phyloP scores from a whole-genome alignment of 2,329 filamentous ascomycete genomes.

The Paraphaeosphaeria sporulosa region DNA sequence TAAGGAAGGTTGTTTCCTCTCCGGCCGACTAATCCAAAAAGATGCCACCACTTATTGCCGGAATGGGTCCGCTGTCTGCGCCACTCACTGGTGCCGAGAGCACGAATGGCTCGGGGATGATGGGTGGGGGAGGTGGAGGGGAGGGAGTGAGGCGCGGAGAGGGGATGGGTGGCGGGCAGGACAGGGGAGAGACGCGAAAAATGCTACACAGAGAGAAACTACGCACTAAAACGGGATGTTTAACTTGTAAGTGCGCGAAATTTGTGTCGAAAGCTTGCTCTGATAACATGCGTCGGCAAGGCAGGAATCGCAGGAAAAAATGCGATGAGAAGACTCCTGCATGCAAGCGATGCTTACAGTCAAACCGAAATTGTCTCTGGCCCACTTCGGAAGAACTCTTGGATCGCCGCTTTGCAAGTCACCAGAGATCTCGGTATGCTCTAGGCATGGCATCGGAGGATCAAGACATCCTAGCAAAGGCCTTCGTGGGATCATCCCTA shows the following conservation, averaged over 20 bases:
- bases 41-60: background rate
- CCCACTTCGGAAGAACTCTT: conserved; percentile 18
- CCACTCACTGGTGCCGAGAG: background rate
- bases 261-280: background rate
- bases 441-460: background rate
- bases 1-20: background rate
- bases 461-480: background rate
- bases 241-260: conserved; percentile 8
- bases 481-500: background rate
- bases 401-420: conserved; percentile 22
- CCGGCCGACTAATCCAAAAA: no score
- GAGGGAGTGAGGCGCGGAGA: no score
- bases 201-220: no score
- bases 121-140: no score
- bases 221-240: conserved; percentile 14
- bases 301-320: conserved; percentile 22
- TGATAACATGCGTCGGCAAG: conserved; percentile 2
- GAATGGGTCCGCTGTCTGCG: background rate
- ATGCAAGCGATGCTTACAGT: conserved; percentile 19
- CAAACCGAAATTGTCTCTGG: conserved; percentile 23
- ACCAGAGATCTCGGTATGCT: conserved; percentile 18
- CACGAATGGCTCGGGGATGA: background rate
- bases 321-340: conserved; percentile 22
- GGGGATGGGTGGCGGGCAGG: no score
- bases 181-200: no score